A percentile compares a stretch with the other conserved stretches of the same genome.
Conservation (phyloP, 192 early-diverging fungal species). For the Geranomyces michiganensis region DNA sequence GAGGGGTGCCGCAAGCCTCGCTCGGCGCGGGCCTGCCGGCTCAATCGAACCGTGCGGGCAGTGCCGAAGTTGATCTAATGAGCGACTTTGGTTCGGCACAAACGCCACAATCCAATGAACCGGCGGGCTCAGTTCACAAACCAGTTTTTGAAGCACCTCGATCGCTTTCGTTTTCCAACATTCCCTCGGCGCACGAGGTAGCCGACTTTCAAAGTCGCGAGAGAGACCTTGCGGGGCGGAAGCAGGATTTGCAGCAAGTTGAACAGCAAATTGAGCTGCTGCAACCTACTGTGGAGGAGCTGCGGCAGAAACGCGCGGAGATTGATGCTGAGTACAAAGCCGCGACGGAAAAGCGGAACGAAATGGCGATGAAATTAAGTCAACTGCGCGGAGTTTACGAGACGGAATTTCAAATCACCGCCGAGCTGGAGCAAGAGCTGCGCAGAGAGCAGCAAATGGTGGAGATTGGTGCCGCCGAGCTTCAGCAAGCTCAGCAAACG, state of each 20-base stretch:
- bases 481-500: conserved; percentile 51
- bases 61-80: conserved; percentile 46
- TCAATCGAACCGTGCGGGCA: neutral
- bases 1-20: conserved; percentile 5
- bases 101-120: neutral
- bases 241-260: conserved; percentile 65
- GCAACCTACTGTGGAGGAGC: conserved; percentile 52
- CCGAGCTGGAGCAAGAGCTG: conserved; percentile 58
- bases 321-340: conserved; percentile 63
- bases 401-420: conserved; percentile 55
- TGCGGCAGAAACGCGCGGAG: conserved; percentile 55
- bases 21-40: neutral
- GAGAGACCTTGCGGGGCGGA: conserved; percentile 42
- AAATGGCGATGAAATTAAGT: conserved; percentile 58
- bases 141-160: neutral
- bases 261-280: conserved; percentile 62
- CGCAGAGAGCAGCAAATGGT: conserved; percentile 45
- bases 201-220: conserved; percentile 14
- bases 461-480: conserved; percentile 47
- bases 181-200: conserved; percentile 23
- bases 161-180: conserved; percentile 17
- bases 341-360: conserved; percentile 65
- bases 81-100: conserved; percentile 11
- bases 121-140: conserved; percentile 32
- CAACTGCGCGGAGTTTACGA: conserved; percentile 64